These are phyloP conservation scores for Zopfochytrium polystomum DNA, from an alignment of 371 early-diverging fungal species.

Conservation along the genomic window DNA sequence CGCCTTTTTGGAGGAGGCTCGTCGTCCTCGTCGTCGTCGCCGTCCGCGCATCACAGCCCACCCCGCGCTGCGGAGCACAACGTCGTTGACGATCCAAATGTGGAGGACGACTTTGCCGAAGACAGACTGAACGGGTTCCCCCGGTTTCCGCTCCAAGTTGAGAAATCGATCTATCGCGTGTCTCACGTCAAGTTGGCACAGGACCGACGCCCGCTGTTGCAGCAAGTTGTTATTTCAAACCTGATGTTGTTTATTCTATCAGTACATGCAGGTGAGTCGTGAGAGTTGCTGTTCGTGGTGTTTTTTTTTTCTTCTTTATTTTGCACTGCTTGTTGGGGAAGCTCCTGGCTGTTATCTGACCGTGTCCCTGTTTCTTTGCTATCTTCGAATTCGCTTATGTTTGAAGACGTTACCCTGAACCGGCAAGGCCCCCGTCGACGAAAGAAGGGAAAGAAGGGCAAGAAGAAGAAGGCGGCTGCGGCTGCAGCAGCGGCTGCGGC, in stretches of 20 bases:
- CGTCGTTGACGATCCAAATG: no score
- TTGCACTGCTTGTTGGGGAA: no score
- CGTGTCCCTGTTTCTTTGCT: no score
- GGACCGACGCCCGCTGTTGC: slow-evolving; percentile 78
- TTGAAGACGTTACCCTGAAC: slow-evolving; percentile 42
- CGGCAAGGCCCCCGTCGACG: slow-evolving; percentile 36
- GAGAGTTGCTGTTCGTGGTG: no score
- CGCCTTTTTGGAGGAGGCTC: not conserved
- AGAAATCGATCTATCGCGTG: slow-evolving; percentile 39
- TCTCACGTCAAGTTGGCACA: slow-evolving; percentile 91
- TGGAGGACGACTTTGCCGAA: not conserved
- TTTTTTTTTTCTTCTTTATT: not conserved
- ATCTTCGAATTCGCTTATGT: no score
- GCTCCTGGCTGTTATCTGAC: no score
- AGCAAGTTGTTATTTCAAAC: slow-evolving; percentile 92
- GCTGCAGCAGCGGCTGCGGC: not conserved
- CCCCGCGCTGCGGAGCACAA: no score
- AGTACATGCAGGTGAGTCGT: slow-evolving; percentile 49
- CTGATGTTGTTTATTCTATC: slow-evolving; percentile 93
- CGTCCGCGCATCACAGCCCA: no score
- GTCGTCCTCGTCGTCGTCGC: no score
- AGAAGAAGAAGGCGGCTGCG: slow-evolving; percentile 7
- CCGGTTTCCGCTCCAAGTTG: slow-evolving; percentile 25
- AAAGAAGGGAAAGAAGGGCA: slow-evolving; percentile 27
- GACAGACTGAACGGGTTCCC: slow-evolving; percentile 18